Conservation (phyloP, 352 stramenopile species). For the Pythium folliculosum region DNA sequence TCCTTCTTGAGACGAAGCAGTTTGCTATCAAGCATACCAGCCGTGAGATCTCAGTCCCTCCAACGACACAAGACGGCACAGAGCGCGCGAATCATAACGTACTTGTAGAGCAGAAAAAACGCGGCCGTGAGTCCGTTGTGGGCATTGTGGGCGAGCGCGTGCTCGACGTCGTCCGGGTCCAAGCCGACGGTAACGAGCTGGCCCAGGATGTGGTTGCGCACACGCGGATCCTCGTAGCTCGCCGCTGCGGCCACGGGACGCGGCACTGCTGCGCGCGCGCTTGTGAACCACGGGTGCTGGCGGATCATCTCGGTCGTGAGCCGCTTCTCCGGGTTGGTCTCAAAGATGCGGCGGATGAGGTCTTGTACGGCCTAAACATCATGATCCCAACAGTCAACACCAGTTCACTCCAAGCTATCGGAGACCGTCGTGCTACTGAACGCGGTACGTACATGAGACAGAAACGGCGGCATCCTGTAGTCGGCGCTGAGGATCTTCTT, state of each 20-base stretch:
- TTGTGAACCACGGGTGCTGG: constrained; percentile 77
- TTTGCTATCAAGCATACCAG: constrained; percentile 27
- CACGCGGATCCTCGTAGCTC: constrained; percentile 28
- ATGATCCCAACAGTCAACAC: background rate
- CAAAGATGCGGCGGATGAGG: constrained; percentile 82
- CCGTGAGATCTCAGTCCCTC: background rate
- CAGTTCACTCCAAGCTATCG: background rate
- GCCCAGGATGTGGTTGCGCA: constrained; percentile 49
- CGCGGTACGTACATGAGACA: constrained; percentile 49
- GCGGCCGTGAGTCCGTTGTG: constrained; percentile 76
- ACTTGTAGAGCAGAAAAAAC: constrained; percentile 77
- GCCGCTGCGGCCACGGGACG: constrained; percentile 25
- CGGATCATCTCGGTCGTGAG: constrained; percentile 76
- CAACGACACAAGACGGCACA: background rate
- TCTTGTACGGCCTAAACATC: constrained; percentile 57
- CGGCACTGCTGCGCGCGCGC: constrained; percentile 23
- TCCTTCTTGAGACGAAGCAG: constrained; percentile 45
- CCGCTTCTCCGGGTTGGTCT: constrained; percentile 82
- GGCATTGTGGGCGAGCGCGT: constrained; percentile 43
- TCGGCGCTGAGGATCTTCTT: constrained; percentile 91
- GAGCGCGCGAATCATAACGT: constrained; percentile 1
- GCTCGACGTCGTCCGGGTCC: constrained; percentile 37
- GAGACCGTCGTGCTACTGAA: background rate
- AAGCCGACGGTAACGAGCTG: constrained; percentile 60
- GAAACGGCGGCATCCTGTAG: constrained; percentile 80